Base-by-base conservation (phyloP, 108 stramenopile genomes). In the Cyclotella kingstonii region DNA sequence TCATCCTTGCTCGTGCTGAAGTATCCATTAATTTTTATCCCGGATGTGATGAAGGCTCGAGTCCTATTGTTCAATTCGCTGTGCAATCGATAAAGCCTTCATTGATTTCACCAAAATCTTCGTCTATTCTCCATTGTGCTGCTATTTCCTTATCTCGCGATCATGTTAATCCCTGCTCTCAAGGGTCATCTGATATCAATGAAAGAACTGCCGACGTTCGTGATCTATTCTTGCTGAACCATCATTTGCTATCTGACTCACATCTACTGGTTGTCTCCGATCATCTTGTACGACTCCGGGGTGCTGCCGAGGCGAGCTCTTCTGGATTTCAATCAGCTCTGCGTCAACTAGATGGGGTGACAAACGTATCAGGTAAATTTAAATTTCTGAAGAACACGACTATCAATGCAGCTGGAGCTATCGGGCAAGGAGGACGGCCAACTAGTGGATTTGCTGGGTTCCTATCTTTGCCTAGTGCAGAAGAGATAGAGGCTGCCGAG, bases 401-500 rank as follows among this genome's bases (percentile, higher is more conserved):
- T 4, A 33, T 21, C 31, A 18, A 28, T 15, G 12, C 49, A 7
- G 9, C 23, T 12, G 52, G 33, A 18, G 52, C 19, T 54, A 29
- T 22, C 17, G 40, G 40, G 4, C 25, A 46, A 25, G 45, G 54
- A 8, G 28, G 27, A 46, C 17, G 45, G 22, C 50, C 54, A 39
- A 43, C 60, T 33, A 45, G 59, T 0, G 57, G 73, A 18, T 52
- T 75, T 28, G 73, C 65, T 39, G 55, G 55, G 11, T 56, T 56
- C 18, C 48, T 76, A 19, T 39, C 53, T n/a, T 51, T 76, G 26
- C 74, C 74, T 10, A 76, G 60, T 63, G 66, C 62, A 0, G 40
- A 76, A 34, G 74, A 67, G 44, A 76, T 76, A 45, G 74, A 76
- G 48, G 74, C 66, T 14, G 74, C 74, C 10, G 74, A 76, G 22